These are phyloP conservation scores for Tricholoma flavovirens DNA, from an alignment of 768 basidiomycete species.

Conservation along the genomic window DNA sequence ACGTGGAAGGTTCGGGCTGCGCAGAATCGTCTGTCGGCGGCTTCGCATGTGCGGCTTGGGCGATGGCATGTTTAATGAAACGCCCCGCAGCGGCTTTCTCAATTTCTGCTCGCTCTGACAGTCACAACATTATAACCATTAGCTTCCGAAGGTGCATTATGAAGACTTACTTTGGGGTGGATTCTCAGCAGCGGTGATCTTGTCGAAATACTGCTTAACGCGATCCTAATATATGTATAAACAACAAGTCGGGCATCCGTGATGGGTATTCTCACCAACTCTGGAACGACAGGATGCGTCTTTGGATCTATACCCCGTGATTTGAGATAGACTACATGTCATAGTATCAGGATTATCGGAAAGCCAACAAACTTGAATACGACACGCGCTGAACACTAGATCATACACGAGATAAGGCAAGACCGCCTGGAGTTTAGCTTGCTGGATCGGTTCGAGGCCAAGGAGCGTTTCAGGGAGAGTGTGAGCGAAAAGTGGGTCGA, in stretches of 20 bases:
- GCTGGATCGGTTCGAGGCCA: conserved; percentile 64
- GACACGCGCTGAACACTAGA: conserved; percentile 69
- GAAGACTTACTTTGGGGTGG: conserved; percentile 46
- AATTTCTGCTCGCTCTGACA: conserved; percentile 40
- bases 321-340: conserved; percentile 67
- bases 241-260: background rate
- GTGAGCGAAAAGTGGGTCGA: conserved; percentile 63
- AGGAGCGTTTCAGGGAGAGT: conserved; percentile 63
- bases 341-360: conserved; percentile 1
- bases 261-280: conserved; percentile 42
- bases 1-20: conserved; percentile 15
- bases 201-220: conserved; percentile 76
- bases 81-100: conserved; percentile 77
- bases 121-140: background rate
- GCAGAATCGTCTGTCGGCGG: conserved; percentile 26
- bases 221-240: conserved; percentile 47
- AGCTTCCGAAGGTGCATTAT: conserved; percentile 1
- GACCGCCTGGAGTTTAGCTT: conserved; percentile 74
- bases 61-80: conserved; percentile 81
- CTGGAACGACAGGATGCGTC: conserved; percentile 69
- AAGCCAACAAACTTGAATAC: background rate
- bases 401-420: conserved; percentile 84
- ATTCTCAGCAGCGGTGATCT: conserved; percentile 72
- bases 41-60: conserved; percentile 46
- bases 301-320: conserved; percentile 74